Evolutionary conservation across 306 rosid genomes (phyloP).

Genomic region (Vigna mungo): DNA sequence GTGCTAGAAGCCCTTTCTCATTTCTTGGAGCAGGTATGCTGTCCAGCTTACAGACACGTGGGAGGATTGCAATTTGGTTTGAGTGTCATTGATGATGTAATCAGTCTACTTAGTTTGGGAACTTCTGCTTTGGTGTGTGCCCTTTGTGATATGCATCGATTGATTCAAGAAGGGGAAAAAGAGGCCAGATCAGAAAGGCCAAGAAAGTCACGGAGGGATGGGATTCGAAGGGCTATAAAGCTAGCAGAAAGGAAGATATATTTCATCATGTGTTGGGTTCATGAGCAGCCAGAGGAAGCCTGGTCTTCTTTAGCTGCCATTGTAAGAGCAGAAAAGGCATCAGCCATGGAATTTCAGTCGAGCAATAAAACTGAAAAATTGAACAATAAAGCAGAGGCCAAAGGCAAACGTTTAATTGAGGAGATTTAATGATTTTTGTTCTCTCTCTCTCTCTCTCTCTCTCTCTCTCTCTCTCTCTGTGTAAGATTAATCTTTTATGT

Average conservation of each 20-base stretch:
- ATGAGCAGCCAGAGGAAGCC: constrained; percentile 78
- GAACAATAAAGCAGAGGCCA: constrained; percentile 49
- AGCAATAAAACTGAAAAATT: constrained; percentile 50
- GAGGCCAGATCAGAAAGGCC: constrained; percentile 66
- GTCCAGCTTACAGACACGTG: constrained; percentile 71
- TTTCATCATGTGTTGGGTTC: constrained; percentile 91
- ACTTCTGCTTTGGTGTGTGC: constrained; percentile 67
- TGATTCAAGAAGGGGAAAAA: constrained; percentile 70
- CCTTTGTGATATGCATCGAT: constrained; percentile 65
- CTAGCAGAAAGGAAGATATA: constrained; percentile 72
- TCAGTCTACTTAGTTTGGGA: constrained; percentile 60
- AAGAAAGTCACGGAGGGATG: constrained; percentile 52
- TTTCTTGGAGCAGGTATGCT: constrained; percentile 82
- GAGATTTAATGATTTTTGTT: constrained; percentile 55
- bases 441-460: too few species aligned
- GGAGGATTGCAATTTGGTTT: constrained; percentile 81
- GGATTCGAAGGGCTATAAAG: constrained; percentile 65
- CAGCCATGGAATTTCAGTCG: constrained; percentile 56
- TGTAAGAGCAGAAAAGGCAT: constrained; percentile 64
- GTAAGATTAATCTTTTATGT: too few species aligned
- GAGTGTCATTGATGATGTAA: constrained; percentile 67
- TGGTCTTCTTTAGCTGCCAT: constrained; percentile 79
- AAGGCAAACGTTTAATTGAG: constrained; percentile 66
- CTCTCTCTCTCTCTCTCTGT: too few species aligned
- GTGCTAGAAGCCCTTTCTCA: constrained; percentile 71